A percentile compares a stretch with the other conserved stretches of the same genome.
phyloP scores from a whole-genome alignment of 176 grass and related monocot species.

The Triticum dicoccoides region DNA sequence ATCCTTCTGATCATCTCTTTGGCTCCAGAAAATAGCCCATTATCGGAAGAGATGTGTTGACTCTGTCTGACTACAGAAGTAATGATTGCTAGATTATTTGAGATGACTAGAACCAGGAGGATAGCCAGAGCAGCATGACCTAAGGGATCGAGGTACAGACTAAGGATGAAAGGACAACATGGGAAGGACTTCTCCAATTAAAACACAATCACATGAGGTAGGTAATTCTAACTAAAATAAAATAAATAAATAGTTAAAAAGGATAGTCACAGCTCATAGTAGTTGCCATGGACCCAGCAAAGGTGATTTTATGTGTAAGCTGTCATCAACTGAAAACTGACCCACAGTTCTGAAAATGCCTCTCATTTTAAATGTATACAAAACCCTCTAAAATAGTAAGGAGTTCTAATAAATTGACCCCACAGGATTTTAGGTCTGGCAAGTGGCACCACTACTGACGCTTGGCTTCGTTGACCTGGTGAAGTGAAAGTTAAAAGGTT shows the following conservation, averaged over 20 bases:
- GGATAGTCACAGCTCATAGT: not conserved
- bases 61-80: not conserved
- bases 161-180: not conserved
- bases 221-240: not conserved
- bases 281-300: not conserved
- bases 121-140: not conserved
- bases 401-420: not conserved
- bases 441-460: not conserved
- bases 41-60: not conserved
- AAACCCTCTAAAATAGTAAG: not conserved
- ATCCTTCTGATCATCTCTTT: not conserved
- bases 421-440: not conserved
- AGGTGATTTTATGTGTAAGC: not conserved
- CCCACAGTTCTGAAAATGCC: not conserved
- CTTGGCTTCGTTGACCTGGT: not conserved
- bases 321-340: not conserved
- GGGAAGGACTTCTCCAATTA: not conserved
- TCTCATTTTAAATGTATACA: not conserved
- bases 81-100: not conserved
- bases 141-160: not conserved
- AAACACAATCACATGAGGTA: not conserved
- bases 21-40: not conserved
- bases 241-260: not conserved
- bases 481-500: too few relatives aligned
- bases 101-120: not conserved